Evolutionary conservation across 1,284 basidiomycete species (phyloP).

Genomic region (Cutaneotrichosporon mucoides): DNA sequence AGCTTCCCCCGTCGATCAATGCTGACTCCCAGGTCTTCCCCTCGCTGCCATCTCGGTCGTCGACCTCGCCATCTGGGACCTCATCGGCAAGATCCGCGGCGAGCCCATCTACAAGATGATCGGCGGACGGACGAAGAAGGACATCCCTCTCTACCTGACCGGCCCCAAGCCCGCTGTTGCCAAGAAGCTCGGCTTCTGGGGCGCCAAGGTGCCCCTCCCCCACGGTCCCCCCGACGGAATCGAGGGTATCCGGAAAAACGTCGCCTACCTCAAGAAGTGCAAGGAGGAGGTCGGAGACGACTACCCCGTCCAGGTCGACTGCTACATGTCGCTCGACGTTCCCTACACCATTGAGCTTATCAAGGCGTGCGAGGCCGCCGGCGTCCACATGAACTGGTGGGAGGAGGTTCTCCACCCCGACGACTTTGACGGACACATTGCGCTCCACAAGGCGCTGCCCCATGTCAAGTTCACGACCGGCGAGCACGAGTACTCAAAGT

Average conservation of each 20-base stretch:
- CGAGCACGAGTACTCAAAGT: constrained; percentile 57
- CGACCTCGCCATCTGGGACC: constrained; percentile 55
- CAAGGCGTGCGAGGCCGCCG: constrained; percentile 49
- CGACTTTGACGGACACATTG: constrained; percentile 52
- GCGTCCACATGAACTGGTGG: constrained; percentile 56
- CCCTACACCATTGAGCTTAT: constrained; percentile 54
- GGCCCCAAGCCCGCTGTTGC: constrained; percentile 53
- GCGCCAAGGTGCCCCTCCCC: constrained; percentile 54
- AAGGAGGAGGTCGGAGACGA: constrained; percentile 50
- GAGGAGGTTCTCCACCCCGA: constrained; percentile 56
- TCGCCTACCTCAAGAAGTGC: constrained; percentile 53
- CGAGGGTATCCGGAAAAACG: constrained; percentile 54
- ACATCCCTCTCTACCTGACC: constrained; percentile 55
- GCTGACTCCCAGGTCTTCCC: constrained; percentile 40
- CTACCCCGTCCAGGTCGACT: constrained; percentile 56
- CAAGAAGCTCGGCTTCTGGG: constrained; percentile 56
- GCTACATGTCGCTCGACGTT: constrained; percentile 53
- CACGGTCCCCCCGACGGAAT: constrained; percentile 53
- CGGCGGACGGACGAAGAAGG: constrained; percentile 54
- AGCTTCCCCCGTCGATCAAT: no score
- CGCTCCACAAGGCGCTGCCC: constrained; percentile 53
- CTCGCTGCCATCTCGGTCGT: constrained; percentile 56
- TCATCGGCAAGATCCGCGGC: constrained; percentile 55
- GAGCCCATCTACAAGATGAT: constrained; percentile 60
- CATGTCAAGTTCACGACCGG: constrained; percentile 57